Evolutionary conservation across 2,329 filamentous ascomycete genomes (phyloP), one percentile per base, ranked within the genome.

Genomic region (Nemania sp.): DNA sequence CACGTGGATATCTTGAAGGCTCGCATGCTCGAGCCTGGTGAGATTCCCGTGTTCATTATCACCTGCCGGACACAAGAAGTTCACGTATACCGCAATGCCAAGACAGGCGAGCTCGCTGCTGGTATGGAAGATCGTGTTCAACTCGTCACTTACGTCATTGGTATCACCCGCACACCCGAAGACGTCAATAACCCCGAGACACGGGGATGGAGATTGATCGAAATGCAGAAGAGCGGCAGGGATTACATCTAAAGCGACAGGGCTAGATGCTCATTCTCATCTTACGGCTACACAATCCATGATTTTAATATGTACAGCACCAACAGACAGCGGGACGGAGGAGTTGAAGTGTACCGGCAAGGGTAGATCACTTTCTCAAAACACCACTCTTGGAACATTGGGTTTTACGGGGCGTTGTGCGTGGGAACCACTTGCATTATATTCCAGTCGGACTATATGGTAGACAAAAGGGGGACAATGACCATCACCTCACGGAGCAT

Each of bases 71-170:
- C 94, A 9, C 94, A 99, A 72, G 94, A 99, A 74, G 92, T 99
- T 9, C 94, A 99, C 70, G 92, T 97, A 14, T 99, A 97, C 77
- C 84, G 89, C 59, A 96, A 97, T 62, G 86, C 88, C 54, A 97
- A 99, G 80, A 88, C 88, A 1, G 87, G 87, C 60, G 81, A 97
- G 72, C 83, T 99, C 42, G 92, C 93, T 3, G 93, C 93, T 11
- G 94, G 94, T 37, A 97, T 97, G 91, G 94, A 99, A 74, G 94
- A 99, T 75, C 95, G 92, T 76, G 94, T 99, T 20, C 94, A 99
- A 75, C 86, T 96, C 64, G 94, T 99, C 63, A 97, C 94, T 2
- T 99, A 99, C 69, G 94, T 93, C 60, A 97, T 99, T 64, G 94
- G 94, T 65, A 89, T 99, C 56, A 99, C 94, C 3, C 82, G 94